Evolutionary conservation across 116 monocot species (phyloP).

Genomic region (Cymodocea nodosa): DNA sequence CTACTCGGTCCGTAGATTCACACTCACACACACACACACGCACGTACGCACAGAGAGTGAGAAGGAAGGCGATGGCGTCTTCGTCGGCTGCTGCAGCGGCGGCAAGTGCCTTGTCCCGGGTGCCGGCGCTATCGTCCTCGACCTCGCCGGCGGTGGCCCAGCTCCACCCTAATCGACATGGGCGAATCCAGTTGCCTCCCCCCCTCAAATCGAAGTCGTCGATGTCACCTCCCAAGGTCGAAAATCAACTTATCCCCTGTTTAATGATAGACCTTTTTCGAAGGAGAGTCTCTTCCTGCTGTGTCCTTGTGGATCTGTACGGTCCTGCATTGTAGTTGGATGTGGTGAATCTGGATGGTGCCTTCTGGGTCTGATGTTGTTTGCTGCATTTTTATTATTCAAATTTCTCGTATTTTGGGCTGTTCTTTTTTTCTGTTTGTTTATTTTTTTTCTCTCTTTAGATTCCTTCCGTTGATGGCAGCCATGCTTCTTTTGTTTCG

Average conservation of each 20-base stretch:
- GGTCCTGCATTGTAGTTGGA: neutral
- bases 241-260: neutral
- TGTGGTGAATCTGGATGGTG: neutral
- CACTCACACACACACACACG: neutral
- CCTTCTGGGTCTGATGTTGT: neutral
- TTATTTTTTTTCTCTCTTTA: neutral
- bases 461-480: conserved; percentile 2
- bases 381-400: neutral
- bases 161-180: neutral
- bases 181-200: neutral
- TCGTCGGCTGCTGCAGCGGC: conserved; percentile 3
- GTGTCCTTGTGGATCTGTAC: neutral
- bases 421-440: neutral
- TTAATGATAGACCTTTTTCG: neutral
- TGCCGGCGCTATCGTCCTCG: conserved; percentile 4
- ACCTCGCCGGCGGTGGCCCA: neutral
- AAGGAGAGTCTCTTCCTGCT: neutral
- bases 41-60: conserved; percentile 7
- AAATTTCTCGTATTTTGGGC: neutral
- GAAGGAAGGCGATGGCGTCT: conserved; percentile 11
- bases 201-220: conserved; percentile 2
- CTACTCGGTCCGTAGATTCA: neutral
- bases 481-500: neutral
- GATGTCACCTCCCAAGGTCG: conserved; percentile 6
- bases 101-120: neutral